A percentile compares a stretch with the other conserved stretches of the same genome.
These are phyloP conservation scores for Misopates orontium DNA, from an alignment of 257 asterid genomes.

Conservation along the genomic window DNA sequence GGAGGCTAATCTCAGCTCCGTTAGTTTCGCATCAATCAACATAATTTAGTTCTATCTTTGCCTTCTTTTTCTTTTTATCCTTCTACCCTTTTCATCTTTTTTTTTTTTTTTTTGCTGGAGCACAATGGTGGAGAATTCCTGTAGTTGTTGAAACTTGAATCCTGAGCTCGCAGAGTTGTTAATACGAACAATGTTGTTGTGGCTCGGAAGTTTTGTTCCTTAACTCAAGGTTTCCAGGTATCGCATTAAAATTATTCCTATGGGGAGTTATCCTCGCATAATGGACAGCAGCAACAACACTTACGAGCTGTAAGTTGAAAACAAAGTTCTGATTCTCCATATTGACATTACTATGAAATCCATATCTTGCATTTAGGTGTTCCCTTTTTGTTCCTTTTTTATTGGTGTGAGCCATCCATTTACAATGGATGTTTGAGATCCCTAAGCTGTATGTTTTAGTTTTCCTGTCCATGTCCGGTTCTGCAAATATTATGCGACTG, in stretches of 20 bases:
- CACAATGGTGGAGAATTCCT: background rate
- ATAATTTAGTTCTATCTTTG: background rate
- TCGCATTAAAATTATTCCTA: conserved; percentile 87
- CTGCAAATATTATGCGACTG: background rate
- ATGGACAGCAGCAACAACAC: conserved; percentile 83
- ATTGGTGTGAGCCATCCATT: conserved; percentile 8
- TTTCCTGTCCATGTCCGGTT: background rate
- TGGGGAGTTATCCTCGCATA: conserved; percentile 99
- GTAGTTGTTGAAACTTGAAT: background rate
- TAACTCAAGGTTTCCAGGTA: conserved; percentile 55
- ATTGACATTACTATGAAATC: conserved; percentile 20
- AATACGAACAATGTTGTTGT: conserved; percentile 11
- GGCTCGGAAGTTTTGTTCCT: conserved; percentile 32
- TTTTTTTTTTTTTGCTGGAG: background rate
- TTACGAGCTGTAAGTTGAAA: conserved; percentile 81
- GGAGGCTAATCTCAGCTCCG: conserved; percentile 5
- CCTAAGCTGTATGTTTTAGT: conserved; percentile 15
- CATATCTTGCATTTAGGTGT: background rate
- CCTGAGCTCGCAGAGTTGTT: conserved; percentile 19
- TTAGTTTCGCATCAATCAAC: conserved; percentile 1
- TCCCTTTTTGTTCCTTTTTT: conserved; percentile 1
- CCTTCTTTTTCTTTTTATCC: background rate
- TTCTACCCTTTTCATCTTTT: conserved; percentile 1
- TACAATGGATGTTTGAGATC: conserved; percentile 5
- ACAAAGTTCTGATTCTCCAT: conserved; percentile 10